A percentile compares a stretch with the other conserved stretches of the same genome.
Evolutionary conservation across 257 asterid species (phyloP).

Genomic region (Cordia subcordata): DNA sequence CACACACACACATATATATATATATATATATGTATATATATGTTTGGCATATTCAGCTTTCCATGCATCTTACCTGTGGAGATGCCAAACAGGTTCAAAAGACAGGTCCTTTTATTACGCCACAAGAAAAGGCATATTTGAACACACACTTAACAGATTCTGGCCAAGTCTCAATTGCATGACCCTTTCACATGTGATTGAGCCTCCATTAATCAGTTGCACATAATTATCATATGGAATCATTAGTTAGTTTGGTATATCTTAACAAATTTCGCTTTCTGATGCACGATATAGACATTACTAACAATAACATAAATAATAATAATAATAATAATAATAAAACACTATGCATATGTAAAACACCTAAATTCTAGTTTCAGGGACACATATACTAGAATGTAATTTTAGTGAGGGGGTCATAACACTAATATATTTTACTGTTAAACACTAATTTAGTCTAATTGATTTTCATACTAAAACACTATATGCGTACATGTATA

Average conservation of each 20-base stretch:
- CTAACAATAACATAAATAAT: too few species aligned
- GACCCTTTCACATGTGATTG: constrained; percentile 8
- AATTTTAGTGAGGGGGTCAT: too few species aligned
- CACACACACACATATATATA: too few species aligned
- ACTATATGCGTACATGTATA: too few species aligned
- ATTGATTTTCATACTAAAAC: too few species aligned
- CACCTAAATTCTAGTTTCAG: too few species aligned
- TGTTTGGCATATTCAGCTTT: neutral
- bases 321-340: too few species aligned
- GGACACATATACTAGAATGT: too few species aligned
- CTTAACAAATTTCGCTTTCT: neutral
- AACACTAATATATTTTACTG: too few species aligned
- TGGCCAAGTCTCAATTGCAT: constrained; percentile 4
- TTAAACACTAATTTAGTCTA: too few species aligned
- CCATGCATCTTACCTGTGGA: neutral
- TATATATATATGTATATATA: too few species aligned
- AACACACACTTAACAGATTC: neutral
- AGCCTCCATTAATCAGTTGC: neutral
- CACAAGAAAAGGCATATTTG: neutral
- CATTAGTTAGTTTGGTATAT: neutral
- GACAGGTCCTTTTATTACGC: neutral
- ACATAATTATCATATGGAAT: neutral
- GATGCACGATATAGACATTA: neutral
- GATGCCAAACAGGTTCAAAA: constrained; percentile 1
- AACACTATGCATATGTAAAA: too few species aligned